Evolutionary conservation across 441 rosid genomes (phyloP), one percentile per base, ranked within the genome.

Genomic region (Croton setiger): DNA sequence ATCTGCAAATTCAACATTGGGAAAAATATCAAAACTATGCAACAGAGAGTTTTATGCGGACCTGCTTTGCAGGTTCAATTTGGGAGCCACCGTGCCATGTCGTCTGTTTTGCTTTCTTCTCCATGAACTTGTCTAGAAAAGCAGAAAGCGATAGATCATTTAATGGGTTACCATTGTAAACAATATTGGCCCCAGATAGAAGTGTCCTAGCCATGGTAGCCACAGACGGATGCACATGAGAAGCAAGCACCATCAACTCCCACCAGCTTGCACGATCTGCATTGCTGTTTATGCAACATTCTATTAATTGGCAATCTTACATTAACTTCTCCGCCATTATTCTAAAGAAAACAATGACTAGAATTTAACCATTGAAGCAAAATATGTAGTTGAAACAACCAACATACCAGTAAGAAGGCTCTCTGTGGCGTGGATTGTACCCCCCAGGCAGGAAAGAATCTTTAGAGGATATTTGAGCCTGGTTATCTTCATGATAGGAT

Each of bases 71-170:
- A 44, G 98, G 97, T 85, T 92, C 98, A 35, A 95, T 95, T 80
- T 90, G 95, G 53, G 99, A 95, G 62, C 95, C 95, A 78, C 99
- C 98, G 68, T 95, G 98, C 99, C 99, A 95, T 41, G 82, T 65
- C 74, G 72, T 84, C 77, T 84, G 80, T 83, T 90, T 95, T 0
- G 98, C 83, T 77, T 95, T 95, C 86, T 95, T 95, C 82, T 92
- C 99, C 99, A 92, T 95, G 71, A 95, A 90, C 83, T 95, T 95
- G 82, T 92, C 98, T 37, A 95, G 86, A 78, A 95, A 92, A 79
- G 96, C 93, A 48, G 84, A 67, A 54, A 91, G 92, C 20, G 95
- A 84, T 47, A 92, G 79, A 72, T 95, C 99, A 59, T 79, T 84
- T 55, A 27, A 27, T 27, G 31, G 31, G 31, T 27, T 27, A 27